Percentiles rank a stretch among this genome's conserved stretches.
Evolutionary conservation across 495 filamentous ascomycete genomes (phyloP).

Genomic region (Aspergillus sparsus): DNA sequence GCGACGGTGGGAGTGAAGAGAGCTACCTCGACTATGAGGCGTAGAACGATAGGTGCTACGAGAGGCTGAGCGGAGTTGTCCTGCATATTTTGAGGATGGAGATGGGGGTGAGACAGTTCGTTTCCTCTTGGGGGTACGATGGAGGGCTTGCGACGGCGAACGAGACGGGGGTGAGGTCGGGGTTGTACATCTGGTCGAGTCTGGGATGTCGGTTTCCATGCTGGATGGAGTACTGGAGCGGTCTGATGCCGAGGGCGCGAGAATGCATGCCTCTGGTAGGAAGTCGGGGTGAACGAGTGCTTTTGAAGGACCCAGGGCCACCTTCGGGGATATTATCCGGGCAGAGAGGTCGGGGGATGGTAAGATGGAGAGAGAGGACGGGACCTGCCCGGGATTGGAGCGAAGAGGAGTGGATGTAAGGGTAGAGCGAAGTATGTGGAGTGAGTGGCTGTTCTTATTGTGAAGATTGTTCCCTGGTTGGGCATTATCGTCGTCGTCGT

Average conservation of each 20-base stretch:
- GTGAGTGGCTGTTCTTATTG: constrained; percentile 21
- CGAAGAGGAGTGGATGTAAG: constrained; percentile 18
- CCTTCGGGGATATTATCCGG: constrained; percentile 7
- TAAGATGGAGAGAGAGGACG: constrained; percentile 6
- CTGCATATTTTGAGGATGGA: constrained; percentile 28
- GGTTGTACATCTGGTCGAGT: neutral
- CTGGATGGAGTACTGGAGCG: constrained; percentile 5
- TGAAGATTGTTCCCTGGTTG: constrained; percentile 6
- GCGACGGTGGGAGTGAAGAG: constrained; percentile 36
- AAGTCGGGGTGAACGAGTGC: constrained; percentile 4
- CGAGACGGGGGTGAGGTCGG: constrained; percentile 2
- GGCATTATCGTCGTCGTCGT: constrained; percentile 13
- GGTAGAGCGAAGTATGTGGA: constrained; percentile 9
- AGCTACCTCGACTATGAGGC: constrained; percentile 36
- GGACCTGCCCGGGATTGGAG: constrained; percentile 13
- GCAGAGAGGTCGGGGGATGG: constrained; percentile 11
- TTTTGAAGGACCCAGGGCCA: neutral
- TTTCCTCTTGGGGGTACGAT: constrained; percentile 21
- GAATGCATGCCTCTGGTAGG: constrained; percentile 18
- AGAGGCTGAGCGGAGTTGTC: constrained; percentile 31
- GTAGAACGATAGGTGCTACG: constrained; percentile 30
- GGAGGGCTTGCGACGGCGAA: constrained; percentile 3
- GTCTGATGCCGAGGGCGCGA: constrained; percentile 5
- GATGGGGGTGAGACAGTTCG: constrained; percentile 32
- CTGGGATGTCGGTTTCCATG: neutral